Percentiles rank a stretch among this genome's conserved stretches.
Conservation (phyloP, 805 yeast species). For the Cyberlindnera mycetangii region DNA sequence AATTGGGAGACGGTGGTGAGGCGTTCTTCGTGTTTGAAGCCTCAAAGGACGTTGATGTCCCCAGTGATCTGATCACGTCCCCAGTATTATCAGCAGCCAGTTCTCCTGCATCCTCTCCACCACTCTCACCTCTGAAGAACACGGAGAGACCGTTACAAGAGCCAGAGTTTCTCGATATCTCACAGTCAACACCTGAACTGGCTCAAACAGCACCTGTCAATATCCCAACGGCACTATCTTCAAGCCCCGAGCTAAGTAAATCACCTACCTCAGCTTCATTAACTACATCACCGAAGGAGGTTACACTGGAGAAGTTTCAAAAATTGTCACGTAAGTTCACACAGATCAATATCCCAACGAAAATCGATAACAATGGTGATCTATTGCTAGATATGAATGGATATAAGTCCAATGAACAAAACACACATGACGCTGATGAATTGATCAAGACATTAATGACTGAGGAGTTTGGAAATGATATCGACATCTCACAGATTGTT, state of each 20-base stretch:
- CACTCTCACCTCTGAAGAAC: constrained; percentile 22
- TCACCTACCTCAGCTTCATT: constrained; percentile 8
- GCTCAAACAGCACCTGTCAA: constrained; percentile 2
- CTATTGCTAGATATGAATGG: constrained; percentile 92
- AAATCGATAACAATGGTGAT: constrained; percentile 85
- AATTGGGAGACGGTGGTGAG: constrained; percentile 95
- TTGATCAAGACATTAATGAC: constrained; percentile 66
- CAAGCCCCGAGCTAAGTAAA: constrained; percentile 19
- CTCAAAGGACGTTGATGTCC: constrained; percentile 54
- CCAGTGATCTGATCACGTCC: constrained; percentile 58
- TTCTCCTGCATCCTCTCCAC: constrained; percentile 24
- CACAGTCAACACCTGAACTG: constrained; percentile 24
- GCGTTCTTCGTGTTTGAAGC: constrained; percentile 97
- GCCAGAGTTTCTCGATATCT: constrained; percentile 50
- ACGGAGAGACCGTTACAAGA: constrained; percentile 31
- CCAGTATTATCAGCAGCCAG: constrained; percentile 27
- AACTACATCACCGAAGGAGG: constrained; percentile 30
- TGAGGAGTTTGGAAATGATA: constrained; percentile 66
- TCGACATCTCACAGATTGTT: constrained; percentile 43
- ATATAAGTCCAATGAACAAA: constrained; percentile 81
- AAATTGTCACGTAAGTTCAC: constrained; percentile 63
- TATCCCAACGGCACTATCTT: constrained; percentile 4
- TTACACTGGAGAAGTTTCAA: constrained; percentile 56
- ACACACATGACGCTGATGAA: constrained; percentile 72
- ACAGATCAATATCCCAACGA: constrained; percentile 79